phyloP scores from a whole-genome alignment of 2,329 filamentous ascomycete species.

The Aspergillus aculeatus region DNA sequence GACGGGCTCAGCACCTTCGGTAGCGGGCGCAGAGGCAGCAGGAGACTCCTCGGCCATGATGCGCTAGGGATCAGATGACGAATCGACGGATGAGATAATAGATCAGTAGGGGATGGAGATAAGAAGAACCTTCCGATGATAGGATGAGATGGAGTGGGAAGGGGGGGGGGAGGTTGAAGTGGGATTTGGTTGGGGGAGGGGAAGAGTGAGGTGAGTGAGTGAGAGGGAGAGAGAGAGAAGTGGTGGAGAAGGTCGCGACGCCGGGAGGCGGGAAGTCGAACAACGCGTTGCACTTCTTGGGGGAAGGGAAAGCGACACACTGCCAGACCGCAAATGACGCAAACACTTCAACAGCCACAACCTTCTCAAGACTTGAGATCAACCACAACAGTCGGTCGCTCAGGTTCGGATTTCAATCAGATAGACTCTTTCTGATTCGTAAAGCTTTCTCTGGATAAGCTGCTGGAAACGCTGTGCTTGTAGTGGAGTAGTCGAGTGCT shows the following conservation, averaged over 20 bases:
- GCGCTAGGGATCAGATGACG: constrained; percentile 21
- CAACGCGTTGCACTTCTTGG: constrained; percentile 27
- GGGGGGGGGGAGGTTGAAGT: constrained; percentile 15
- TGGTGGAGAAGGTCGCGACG: constrained; percentile 31
- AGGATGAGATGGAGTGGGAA: constrained; percentile 19
- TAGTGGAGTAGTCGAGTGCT: not conserved
- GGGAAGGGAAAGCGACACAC: constrained; percentile 15
- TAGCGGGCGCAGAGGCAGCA: constrained; percentile 30
- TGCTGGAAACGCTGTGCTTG: not conserved
- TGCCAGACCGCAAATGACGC: constrained; percentile 24
- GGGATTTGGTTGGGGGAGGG: constrained; percentile 28
- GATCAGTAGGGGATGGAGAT: constrained; percentile 13
- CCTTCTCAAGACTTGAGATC: constrained; percentile 5
- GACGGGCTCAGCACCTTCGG: constrained; percentile 31
- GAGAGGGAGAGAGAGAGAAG: constrained; percentile 25
- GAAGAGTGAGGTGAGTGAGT: constrained; percentile 22
- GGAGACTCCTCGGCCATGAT: constrained; percentile 43
- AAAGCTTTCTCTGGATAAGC: not conserved
- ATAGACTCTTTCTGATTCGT: not conserved
- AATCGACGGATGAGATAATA: constrained; percentile 15
- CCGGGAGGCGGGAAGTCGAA: constrained; percentile 29
- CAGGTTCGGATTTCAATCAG: not conserved
- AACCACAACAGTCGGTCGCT: not conserved
- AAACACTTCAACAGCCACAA: constrained; percentile 19
- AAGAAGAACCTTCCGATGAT: constrained; percentile 13